Conservation (phyloP, 2,329 filamentous ascomycete species). For the Colletotrichum costaricense region DNA sequence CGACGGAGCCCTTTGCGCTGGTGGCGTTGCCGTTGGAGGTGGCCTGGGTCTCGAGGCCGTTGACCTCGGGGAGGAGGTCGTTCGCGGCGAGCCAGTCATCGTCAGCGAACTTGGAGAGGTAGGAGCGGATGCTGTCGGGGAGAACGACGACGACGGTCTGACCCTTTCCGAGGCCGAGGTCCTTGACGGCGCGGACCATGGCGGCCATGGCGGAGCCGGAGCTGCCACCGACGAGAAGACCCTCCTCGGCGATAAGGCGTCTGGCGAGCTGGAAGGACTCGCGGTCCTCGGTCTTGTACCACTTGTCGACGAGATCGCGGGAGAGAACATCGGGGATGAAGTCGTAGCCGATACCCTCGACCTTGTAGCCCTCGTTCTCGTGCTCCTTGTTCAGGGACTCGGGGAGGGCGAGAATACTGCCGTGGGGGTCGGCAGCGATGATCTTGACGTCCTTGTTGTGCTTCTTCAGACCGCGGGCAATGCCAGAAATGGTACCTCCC, state of each 20-base stretch:
- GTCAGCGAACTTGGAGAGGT: slow-evolving; percentile 97
- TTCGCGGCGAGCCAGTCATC: slow-evolving; percentile 99
- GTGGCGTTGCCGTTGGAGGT: slow-evolving; percentile 48
- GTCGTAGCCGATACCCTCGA: slow-evolving; percentile 98
- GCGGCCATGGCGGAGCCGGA: slow-evolving; percentile 93
- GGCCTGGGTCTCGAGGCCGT: slow-evolving; percentile 58
- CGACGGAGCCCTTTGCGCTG: slow-evolving; percentile 49
- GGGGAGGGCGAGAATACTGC: slow-evolving; percentile 90
- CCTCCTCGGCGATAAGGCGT: slow-evolving; percentile 92
- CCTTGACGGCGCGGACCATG: slow-evolving; percentile 79
- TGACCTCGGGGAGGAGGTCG: slow-evolving; percentile 78
- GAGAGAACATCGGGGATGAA: slow-evolving; percentile 96
- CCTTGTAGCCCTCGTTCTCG: slow-evolving; percentile 90
- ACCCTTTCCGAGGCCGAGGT: slow-evolving; percentile 80
- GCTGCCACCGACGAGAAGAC: slow-evolving; percentile 91
- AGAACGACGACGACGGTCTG: slow-evolving; percentile 92
- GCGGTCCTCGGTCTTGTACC: slow-evolving; percentile 97
- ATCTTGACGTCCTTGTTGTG: slow-evolving; percentile 89
- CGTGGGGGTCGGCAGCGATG: slow-evolving; percentile 91
- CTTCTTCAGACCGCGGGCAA: slow-evolving; percentile 87
- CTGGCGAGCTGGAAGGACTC: slow-evolving; percentile 94
- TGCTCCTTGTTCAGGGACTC: slow-evolving; percentile 82
- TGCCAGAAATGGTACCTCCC: slow-evolving; percentile 92
- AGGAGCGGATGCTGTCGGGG: slow-evolving; percentile 96
- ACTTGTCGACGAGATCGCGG: slow-evolving; percentile 83